Percentiles rank a stretch among this genome's conserved stretches.
Evolutionary conservation across 2,329 filamentous ascomycete genomes (phyloP).

Genomic region (Malbranchea cinnamomea): DNA sequence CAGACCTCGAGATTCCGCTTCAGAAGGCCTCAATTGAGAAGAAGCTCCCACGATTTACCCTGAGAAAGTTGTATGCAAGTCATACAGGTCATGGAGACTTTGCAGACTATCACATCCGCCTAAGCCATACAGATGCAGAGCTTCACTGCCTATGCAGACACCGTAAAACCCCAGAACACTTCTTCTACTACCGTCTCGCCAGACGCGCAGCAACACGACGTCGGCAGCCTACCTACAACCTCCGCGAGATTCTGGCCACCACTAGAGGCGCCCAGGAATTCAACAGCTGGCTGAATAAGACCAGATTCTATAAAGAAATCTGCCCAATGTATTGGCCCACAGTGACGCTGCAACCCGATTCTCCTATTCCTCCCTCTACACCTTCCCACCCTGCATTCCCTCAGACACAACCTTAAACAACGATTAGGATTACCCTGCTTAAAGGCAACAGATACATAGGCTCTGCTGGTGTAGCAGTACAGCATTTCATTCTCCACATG

Average conservation of each 20-base stretch:
- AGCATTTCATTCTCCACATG: too few species aligned
- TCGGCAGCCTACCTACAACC: not conserved
- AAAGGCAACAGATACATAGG: too few species aligned
- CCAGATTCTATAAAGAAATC: not conserved
- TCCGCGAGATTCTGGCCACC: constrained; percentile 1
- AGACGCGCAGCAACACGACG: not conserved
- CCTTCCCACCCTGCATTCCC: too few species aligned
- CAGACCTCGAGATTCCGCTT: not conserved
- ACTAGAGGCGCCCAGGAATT: not conserved
- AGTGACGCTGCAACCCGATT: too few species aligned
- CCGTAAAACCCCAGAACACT: constrained; percentile 1
- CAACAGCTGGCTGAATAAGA: not conserved
- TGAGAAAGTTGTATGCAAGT: too few species aligned
- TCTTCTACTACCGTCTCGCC: constrained; percentile 1
- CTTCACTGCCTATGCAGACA: not conserved
- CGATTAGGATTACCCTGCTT: too few species aligned
- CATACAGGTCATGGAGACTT: constrained; percentile 1
- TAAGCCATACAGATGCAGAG: not conserved
- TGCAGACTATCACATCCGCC: constrained; percentile 1
- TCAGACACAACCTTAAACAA: too few species aligned
- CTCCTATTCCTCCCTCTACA: too few species aligned
- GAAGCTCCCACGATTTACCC: too few species aligned
- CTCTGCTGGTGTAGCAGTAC: too few species aligned
- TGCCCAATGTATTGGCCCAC: too few species aligned
- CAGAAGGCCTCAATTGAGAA: not conserved